Evolutionary conservation across 176 grass and related monocot genomes (phyloP), one percentile per base, ranked within the genome.

Genomic region (Carex cristatella): DNA sequence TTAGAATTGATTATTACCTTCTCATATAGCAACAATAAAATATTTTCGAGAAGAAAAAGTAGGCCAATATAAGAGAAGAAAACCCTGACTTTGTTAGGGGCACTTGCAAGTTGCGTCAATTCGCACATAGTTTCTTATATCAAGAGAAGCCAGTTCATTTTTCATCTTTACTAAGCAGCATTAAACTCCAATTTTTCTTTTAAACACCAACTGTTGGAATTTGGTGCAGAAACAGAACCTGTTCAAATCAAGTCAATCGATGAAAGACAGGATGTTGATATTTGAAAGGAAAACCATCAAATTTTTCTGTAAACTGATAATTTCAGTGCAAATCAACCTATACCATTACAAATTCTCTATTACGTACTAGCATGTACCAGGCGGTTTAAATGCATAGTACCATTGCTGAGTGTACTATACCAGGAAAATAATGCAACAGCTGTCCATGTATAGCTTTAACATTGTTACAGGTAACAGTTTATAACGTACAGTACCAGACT

Each of bases 1-100:
- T n/a, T 46, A 10, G 2, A 46, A 46, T 42, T 44, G 38, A 19
- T 71, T 71, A 10, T 71, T 89, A 95, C 95, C 95, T 89, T 9
- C 64, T 79, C 58, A 90, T 7, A 4, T 88, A 44, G 79, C 48
- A 71, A 59, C 30, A 81, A 18, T 51, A 87, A 54, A 55, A 90
- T 85, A 91, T 7, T 85, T 4, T 4, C 61, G 12, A 94, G 77
- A 80, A 90, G 90, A 75, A 85, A 31, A 0, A 58, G 23, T 31
- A 10, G 44, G 59, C 89, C 44, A 9, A 84, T 32, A 87, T 63
- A 89, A 2, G 65, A 93, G 10, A 92, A 61, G 42, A 94, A 48
- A 81, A 89, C 48, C 37, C 80, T 75, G 7, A 85, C 10, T 65
- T 37, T 49, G 70, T 55, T 35, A 0, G 55, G 44, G 46, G 42